Base-by-base conservation (phyloP, 2,329 filamentous ascomycete species). In the Cytospora paraplurivora region DNA sequence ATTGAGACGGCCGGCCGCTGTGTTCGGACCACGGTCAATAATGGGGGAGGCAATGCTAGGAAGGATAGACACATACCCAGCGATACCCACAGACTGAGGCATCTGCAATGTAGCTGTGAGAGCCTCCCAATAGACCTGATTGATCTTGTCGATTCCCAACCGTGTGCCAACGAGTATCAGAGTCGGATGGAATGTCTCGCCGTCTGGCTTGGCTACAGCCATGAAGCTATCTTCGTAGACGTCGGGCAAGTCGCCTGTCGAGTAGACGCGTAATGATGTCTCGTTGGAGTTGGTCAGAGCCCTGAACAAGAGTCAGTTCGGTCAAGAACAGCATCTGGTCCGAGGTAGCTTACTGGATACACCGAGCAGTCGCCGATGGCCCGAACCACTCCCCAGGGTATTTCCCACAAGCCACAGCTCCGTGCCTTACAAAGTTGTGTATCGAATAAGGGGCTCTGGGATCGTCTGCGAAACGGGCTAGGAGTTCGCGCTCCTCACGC, bases 301-400 rank as follows among this genome's bases (percentile, higher is more conserved):
- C 75, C 92, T 96, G 65, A 44, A 34, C 32, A 52, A 51, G 19
- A 56, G 62, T 64, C 32, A 66, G 51, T 49, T 49, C 19, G 7
- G 41, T 34, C 11, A n/a, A n/a, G 21, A 19, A 2, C 6, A n/a
- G 12, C 3, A 35, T 5, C 44, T 27, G 2, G 54, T 13, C 12
- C 19, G 8, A 12, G 27, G 32, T 13, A 53, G 77, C 90, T 75
- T 79, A 96, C 93, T 95, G 89, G 69, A 99, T 97, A 75, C 95
- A 98, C 62, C 89, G 87, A 54, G 95, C 93, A 11, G 95, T 96
- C 7, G 95, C 95, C 19, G 93, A 97, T n/a, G 95, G 95, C 0
- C 95, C 95, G 77, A 99, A 99, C 95, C 95, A 99, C 77, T 98
- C 92, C 44, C 95, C 95, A 0, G 95, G 95, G 72, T 96, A 91